Evolutionary conservation across 441 rosid species (phyloP).

Genomic region (Arabidopsis hybrid): DNA sequence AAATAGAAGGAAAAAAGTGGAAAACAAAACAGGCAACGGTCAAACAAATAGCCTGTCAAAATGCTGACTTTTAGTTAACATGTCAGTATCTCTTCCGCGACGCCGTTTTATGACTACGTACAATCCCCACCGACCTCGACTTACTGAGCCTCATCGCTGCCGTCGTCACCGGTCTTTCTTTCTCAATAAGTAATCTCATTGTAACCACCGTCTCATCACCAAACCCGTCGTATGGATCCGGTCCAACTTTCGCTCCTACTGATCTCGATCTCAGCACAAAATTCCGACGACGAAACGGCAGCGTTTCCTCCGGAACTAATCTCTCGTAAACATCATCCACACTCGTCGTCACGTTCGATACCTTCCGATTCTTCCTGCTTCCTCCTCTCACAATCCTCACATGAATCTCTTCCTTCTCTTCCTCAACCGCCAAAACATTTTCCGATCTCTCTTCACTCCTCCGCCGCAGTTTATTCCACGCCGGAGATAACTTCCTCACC

Average conservation of each 20-base stretch:
- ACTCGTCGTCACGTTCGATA: conserved; percentile 49
- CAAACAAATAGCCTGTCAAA: conserved; percentile 35
- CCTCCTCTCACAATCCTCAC: conserved; percentile 34
- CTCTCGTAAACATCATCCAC: conserved; percentile 38
- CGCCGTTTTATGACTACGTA: conserved; percentile 47
- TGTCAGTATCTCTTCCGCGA: conserved; percentile 26
- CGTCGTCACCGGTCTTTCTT: conserved; percentile 44
- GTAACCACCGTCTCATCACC: conserved; percentile 20
- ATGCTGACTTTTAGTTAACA: conserved; percentile 38
- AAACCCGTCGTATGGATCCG: conserved; percentile 35
- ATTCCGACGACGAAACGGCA: conserved; percentile 25
- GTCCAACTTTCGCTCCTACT: conserved; percentile 49
- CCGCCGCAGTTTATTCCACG: conserved; percentile 61
- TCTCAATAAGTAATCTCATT: conserved; percentile 27
- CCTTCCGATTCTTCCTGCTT: conserved; percentile 52
- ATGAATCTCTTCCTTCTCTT: conserved; percentile 22
- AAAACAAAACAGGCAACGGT: conserved; percentile 34
- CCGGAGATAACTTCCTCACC: conserved; percentile 45
- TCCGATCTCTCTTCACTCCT: conserved; percentile 35
- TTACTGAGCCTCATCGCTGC: conserved; percentile 58
- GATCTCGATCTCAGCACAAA: conserved; percentile 69
- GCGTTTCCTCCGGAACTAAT: conserved; percentile 2
- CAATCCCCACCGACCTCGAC: conserved; percentile 74
- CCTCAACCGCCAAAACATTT: conserved; percentile 23
- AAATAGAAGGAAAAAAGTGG: not conserved